A percentile compares a stretch with the other conserved stretches of the same genome.
Evolutionary conservation across 306 rosid species (phyloP).

Genomic region (Gleditsia sinensis): DNA sequence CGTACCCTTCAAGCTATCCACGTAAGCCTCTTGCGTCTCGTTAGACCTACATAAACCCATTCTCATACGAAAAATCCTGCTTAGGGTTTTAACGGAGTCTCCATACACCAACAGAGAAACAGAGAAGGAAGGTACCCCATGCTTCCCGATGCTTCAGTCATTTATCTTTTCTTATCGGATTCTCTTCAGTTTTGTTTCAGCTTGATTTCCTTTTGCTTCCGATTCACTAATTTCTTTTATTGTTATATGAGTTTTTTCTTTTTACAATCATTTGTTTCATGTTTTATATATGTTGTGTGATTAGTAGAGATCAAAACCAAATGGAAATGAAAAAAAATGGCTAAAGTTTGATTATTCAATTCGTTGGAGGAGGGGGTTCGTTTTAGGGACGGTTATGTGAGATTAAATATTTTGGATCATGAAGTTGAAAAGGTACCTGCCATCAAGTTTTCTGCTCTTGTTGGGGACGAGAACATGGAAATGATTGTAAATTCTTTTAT

Average conservation of each 20-base stretch:
- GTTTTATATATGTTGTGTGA: neutral
- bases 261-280: neutral
- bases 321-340: neutral
- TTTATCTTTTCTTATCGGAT: neutral
- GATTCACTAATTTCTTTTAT: neutral
- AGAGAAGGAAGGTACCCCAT: conserved; percentile 37
- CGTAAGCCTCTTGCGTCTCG: neutral
- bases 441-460: neutral
- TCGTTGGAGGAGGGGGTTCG: neutral
- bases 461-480: neutral
- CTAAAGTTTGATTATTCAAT: neutral
- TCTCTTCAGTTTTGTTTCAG: neutral
- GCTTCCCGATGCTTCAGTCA: neutral
- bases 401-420: neutral
- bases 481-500: neutral
- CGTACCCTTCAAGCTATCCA: neutral
- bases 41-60: conserved; percentile 46
- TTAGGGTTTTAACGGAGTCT: conserved; percentile 59
- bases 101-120: neutral
- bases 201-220: neutral
- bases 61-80: neutral
- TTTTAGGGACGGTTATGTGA: neutral
- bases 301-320: neutral
- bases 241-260: neutral
- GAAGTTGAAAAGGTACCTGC: neutral